These are phyloP conservation scores for Ophiostoma tasmaniense DNA, from an alignment of 2,329 filamentous ascomycete genomes.

Conservation along the genomic window DNA sequence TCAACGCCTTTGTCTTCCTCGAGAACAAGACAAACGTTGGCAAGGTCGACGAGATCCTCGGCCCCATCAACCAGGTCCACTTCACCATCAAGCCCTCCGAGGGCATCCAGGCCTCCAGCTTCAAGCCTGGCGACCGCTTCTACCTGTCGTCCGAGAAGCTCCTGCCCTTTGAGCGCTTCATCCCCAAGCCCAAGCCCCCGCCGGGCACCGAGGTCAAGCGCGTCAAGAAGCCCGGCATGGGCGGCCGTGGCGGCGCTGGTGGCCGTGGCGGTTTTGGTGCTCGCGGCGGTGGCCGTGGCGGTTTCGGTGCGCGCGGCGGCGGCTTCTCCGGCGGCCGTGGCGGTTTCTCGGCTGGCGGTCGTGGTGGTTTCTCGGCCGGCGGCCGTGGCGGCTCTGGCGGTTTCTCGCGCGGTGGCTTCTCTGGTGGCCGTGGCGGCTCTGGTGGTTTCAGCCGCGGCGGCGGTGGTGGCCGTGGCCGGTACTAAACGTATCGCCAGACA, in stretches of 20 bases:
- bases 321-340: conserved; percentile 22
- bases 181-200: conserved; percentile 79
- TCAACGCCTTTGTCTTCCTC: conserved; percentile 97
- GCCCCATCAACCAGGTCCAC: conserved; percentile 94
- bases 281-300: background rate
- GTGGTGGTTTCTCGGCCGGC: conserved; percentile 16
- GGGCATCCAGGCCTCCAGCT: conserved; percentile 87
- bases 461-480: conserved; percentile 27
- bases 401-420: conserved; percentile 20
- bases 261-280: conserved; percentile 11
- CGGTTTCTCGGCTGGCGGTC: conserved; percentile 20
- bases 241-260: conserved; percentile 25
- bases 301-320: conserved; percentile 17
- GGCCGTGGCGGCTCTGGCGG: conserved; percentile 16
- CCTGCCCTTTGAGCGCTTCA: conserved; percentile 87
- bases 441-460: conserved; percentile 21
- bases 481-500: background rate
- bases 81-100: conserved; percentile 98
- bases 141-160: conserved; percentile 94
- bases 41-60: conserved; percentile 96
- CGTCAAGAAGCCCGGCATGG: conserved; percentile 51
- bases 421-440: conserved; percentile 21
- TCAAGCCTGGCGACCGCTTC: conserved; percentile 96
- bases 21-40: conserved; percentile 96
- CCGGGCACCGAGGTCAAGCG: conserved; percentile 51